phyloP scores from a whole-genome alignment of 2,329 filamentous ascomycete genomes.

The Paecilomyces niveus region DNA sequence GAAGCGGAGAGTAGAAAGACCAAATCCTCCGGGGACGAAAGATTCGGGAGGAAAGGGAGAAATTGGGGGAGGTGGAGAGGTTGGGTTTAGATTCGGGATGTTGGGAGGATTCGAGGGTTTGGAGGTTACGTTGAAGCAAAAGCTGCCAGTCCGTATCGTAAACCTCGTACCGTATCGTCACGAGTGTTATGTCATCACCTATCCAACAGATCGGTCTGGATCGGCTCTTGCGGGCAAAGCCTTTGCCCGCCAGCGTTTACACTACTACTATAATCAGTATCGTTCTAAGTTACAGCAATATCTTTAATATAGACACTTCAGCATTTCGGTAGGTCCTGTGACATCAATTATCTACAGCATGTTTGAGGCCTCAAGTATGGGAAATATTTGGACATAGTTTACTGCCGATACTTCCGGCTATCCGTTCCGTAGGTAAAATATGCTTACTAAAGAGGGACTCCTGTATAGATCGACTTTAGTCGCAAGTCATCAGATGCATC shows the following conservation, averaged over 20 bases:
- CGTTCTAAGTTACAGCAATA: not conserved
- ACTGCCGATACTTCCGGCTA: not conserved
- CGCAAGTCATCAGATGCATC: not conserved
- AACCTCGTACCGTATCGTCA: slow-evolving; percentile 14
- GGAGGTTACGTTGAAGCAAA: slow-evolving; percentile 10
- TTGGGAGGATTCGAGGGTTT: slow-evolving; percentile 17
- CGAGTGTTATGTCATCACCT: slow-evolving; percentile 12
- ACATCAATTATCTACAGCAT: not conserved
- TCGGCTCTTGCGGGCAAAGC: slow-evolving; percentile 9
- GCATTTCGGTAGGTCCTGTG: not conserved
- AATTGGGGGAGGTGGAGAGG: slow-evolving; percentile 8
- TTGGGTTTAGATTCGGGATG: slow-evolving; percentile 9
- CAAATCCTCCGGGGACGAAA: slow-evolving; percentile 19
- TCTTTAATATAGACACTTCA: not conserved
- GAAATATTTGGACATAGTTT: not conserved
- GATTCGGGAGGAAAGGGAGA: slow-evolving; percentile 15
- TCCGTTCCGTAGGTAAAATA: not conserved
- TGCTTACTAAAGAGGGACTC: not conserved
- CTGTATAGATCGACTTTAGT: not conserved
- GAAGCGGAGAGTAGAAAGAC: slow-evolving; percentile 18
- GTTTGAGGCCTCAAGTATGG: not conserved
- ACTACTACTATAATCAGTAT: not conserved
- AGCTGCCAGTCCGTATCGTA: slow-evolving; percentile 12
- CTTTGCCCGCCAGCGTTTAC: not conserved
- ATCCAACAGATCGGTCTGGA: slow-evolving; percentile 9